Evolutionary conservation across 305 asterid species (phyloP).

Genomic region (Solanum hybrid): DNA sequence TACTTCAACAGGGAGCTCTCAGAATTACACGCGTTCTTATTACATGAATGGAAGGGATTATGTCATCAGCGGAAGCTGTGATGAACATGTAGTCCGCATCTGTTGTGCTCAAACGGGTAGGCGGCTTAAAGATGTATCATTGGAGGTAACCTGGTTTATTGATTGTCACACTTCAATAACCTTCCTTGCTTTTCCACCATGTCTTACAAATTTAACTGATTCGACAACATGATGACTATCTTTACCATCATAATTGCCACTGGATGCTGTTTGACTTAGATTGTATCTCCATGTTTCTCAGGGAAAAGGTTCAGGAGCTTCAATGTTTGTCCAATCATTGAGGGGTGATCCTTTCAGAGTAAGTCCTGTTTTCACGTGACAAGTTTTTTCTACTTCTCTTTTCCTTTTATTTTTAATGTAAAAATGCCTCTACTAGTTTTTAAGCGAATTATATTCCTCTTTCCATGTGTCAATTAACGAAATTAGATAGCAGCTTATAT

Average conservation of each 20-base stretch:
- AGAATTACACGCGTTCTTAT: slow-evolving; percentile 81
- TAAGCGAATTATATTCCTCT: neutral
- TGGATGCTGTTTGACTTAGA: neutral
- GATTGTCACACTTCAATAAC: neutral
- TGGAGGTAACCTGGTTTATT: slow-evolving; percentile 48
- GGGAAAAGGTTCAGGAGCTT: slow-evolving; percentile 84
- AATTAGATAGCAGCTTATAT: neutral
- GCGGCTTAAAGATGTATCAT: slow-evolving; percentile 71
- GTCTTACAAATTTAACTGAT: neutral
- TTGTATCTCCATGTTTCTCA: slow-evolving; percentile 19
- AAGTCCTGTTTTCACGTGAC: slow-evolving; percentile 17
- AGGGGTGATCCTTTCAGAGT: slow-evolving; percentile 95
- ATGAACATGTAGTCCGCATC: slow-evolving; percentile 80
- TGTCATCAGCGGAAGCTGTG: slow-evolving; percentile 95
- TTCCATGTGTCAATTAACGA: neutral
- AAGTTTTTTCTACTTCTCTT: neutral
- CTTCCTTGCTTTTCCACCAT: slow-evolving; percentile 5
- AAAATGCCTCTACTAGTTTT: neutral
- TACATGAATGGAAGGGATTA: slow-evolving; percentile 91
- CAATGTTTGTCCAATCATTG: slow-evolving; percentile 93
- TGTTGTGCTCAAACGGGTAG: slow-evolving; percentile 95
- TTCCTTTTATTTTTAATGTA: neutral
- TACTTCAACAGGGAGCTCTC: slow-evolving; percentile 71
- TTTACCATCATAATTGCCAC: neutral
- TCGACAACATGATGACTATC: neutral